Base-by-base conservation (phyloP, 768 basidiomycete genomes). In the Russula virescens region DNA sequence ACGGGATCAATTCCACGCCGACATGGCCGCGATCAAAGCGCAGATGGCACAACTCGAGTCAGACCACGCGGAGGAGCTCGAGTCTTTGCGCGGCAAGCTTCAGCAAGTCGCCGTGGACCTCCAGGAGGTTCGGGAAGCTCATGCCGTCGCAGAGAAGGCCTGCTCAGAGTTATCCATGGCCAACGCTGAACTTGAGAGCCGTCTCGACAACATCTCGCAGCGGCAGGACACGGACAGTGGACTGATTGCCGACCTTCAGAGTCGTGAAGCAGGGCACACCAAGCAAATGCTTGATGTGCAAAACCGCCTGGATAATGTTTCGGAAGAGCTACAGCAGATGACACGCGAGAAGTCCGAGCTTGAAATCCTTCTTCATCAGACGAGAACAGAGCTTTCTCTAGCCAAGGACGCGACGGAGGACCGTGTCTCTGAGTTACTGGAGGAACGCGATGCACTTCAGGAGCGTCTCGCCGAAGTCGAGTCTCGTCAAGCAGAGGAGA, bases 91-190 rank as follows among this genome's bases (percentile, higher is more conserved):
- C 34, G 66, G 62, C 38, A 68, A 61, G 23, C 54, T 71, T 23
- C 63, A 64, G 6, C 62, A 61, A 10, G 59, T 66, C 8, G 67
- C 64, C 25, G 55, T 58, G 11, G 66, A 69, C 54, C 49, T 71
- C 26, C 58, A 67, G 49, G 62, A 67, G 26, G 60, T 62, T 26
- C 62, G 56, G 3, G 55, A 59, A 52, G 58, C 67, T 10, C 53
- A 58, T 52, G 64, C 55, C 10, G 47, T 31, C 21, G 69, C 77
- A 46, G 73, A 82, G 25, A 73, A 79, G 26, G 68, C 71, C n/a
- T 63, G 69, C 18, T 63, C 61, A 13, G 67, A 68, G 26, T 21
- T 67, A 21, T 57, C 66, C 18, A 25, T 34, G 14, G 13, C 56
- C 10, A 65, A 66, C 7, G 54, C 35, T 8, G 60, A 61, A n/a